Percentiles rank a stretch among this genome's conserved stretches.
These are phyloP conservation scores for Hanseniaspora taiwanica DNA, from an alignment of 805 yeast genomes.

Conservation along the genomic window DNA sequence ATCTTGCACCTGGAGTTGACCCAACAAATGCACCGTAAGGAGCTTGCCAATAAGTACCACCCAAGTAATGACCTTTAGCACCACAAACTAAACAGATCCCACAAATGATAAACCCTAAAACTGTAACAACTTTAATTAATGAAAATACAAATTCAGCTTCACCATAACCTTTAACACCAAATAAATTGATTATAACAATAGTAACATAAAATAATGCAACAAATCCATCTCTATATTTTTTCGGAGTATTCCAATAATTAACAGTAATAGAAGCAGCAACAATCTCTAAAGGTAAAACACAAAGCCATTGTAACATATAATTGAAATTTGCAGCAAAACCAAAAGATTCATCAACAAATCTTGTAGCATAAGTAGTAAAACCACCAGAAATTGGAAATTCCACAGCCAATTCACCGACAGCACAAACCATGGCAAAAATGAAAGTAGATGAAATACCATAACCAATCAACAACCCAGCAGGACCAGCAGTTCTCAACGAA, in stretches of 20 bases:
- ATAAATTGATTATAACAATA: constrained; percentile 36
- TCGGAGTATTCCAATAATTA: constrained; percentile 34
- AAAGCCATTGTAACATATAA: constrained; percentile 40
- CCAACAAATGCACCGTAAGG: constrained; percentile 48
- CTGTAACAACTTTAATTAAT: constrained; percentile 34
- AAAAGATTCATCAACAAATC: constrained; percentile 46
- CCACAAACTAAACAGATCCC: constrained; percentile 39
- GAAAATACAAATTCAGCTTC: constrained; percentile 41
- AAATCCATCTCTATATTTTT: constrained; percentile 34
- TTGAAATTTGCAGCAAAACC: constrained; percentile 54
- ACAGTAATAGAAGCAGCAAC: constrained; percentile 43
- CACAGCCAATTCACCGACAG: constrained; percentile 47
- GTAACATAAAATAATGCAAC: constrained; percentile 37
- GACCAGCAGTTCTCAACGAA: constrained; percentile 52
- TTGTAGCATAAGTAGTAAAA: constrained; percentile 46
- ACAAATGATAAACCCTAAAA: constrained; percentile 39
- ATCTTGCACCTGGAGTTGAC: constrained; percentile 23
- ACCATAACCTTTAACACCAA: constrained; percentile 44
- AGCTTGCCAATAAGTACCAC: constrained; percentile 35
- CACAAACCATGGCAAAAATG: constrained; percentile 47
- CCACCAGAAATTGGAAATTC: constrained; percentile 54
- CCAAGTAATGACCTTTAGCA: constrained; percentile 36
- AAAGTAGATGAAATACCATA: constrained; percentile 41
- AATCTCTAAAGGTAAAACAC: constrained; percentile 37
- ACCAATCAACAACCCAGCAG: constrained; percentile 46